Conservation (phyloP, 2,329 filamentous ascomycete genomes). For the Trichoderma guizhouense region DNA sequence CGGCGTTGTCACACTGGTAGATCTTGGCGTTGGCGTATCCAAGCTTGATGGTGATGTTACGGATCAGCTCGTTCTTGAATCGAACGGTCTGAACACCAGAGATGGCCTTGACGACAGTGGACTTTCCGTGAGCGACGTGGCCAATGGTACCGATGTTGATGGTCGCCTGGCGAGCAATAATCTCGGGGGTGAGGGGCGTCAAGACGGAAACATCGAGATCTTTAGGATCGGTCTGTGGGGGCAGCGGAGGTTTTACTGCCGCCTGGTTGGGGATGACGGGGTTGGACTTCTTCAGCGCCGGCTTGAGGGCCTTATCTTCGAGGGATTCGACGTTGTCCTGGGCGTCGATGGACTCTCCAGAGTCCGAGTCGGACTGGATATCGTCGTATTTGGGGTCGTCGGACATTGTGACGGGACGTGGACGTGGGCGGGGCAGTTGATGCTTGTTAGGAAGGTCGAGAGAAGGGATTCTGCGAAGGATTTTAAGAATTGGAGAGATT, state of each 20-base stretch:
- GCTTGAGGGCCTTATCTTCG: slow-evolving; percentile 70
- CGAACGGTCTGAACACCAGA: slow-evolving; percentile 97
- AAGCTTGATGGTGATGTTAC: slow-evolving; percentile 99
- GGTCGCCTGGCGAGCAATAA: slow-evolving; percentile 95
- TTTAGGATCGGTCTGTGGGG: slow-evolving; percentile 89
- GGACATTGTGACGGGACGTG: slow-evolving; percentile 27
- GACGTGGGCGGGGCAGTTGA: slow-evolving; percentile 22
- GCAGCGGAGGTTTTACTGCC: slow-evolving; percentile 53
- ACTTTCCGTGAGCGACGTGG: slow-evolving; percentile 98
- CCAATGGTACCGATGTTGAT: slow-evolving; percentile 99
- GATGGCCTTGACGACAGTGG: slow-evolving; percentile 97
- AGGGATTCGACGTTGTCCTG: slow-evolving; percentile 56
- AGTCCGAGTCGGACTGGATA: slow-evolving; percentile 68
- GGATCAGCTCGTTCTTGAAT: slow-evolving; percentile 99
- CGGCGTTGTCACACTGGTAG: slow-evolving; percentile 92
- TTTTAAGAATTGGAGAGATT: not conserved
- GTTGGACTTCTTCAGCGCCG: slow-evolving; percentile 74
- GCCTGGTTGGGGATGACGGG: slow-evolving; percentile 55
- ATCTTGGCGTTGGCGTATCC: slow-evolving; percentile 99
- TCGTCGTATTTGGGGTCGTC: slow-evolving; percentile 66
- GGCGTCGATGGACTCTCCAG: slow-evolving; percentile 61
- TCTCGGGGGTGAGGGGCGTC: slow-evolving; percentile 86
- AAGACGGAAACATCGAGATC: slow-evolving; percentile 79
- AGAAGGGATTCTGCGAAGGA: not conserved
- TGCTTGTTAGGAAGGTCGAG: not conserved